Base-by-base conservation (phyloP, 306 rosid species). In the Gastrolobium villosum region DNA sequence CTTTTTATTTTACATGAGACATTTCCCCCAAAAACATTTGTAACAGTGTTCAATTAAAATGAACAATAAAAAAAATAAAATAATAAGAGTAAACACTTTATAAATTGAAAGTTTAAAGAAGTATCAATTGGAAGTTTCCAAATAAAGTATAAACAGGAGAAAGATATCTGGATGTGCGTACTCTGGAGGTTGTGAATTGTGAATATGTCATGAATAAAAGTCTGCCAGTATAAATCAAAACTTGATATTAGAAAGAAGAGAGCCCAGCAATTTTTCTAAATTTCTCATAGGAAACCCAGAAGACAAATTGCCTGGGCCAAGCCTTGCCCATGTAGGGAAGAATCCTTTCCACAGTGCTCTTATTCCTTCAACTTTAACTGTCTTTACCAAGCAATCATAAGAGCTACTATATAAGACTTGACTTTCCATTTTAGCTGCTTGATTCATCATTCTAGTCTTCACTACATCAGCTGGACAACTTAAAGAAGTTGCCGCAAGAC, bases 391-490 rank as follows among this genome's bases (percentile, higher is more conserved):
- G 84, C 97, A 95, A 82, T 90, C 96, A 77, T 81, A 87, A 43
- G 97, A 88, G 79, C 86, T 83, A 4, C 30, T 80, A 50, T 92
- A 92, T 75, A 78, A 79, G 65, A 84, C 31, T 66, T 69, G 83
- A 70, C 96, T 93, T 60, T 88, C 84, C 65, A 26, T 81, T 50
- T n/a, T 72, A n/a, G 34, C 77, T 5, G 80, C 89, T 76, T 87
- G 94, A 78, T 87, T 94, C 97, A 92, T 91, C 97, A 92, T 95
- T 78, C 97, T 87, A 31, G 97, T 95, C 88, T 95, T 92, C 44
- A 95, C 97, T 26, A 92, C 99, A 82, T 90, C 99, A 7, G 94
- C 97, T 4, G 97, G 97, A 82, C 97, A 92, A 72, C 99, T 95
- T 85, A 95, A 70, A 48, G 94, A 74, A 65, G 94, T 92, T 3